These are phyloP conservation scores for Mucor piriformis DNA, from an alignment of 371 early-diverging fungal species.

Conservation along the genomic window DNA sequence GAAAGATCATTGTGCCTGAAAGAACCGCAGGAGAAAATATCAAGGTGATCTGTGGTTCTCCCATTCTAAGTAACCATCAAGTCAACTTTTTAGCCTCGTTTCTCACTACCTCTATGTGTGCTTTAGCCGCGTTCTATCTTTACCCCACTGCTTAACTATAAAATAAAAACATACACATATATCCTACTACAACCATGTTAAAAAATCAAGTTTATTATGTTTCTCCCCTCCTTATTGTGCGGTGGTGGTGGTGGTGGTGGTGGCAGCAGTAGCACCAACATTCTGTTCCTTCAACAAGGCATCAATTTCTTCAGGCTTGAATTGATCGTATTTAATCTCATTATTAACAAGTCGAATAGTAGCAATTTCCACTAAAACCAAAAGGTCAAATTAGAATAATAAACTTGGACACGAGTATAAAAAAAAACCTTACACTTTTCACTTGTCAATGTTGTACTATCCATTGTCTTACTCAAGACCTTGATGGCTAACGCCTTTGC, in stretches of 20 bases:
- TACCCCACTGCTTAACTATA: constrained; percentile 14
- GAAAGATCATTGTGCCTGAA: constrained; percentile 55
- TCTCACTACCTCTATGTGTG: constrained; percentile 13
- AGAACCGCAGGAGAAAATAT: constrained; percentile 44
- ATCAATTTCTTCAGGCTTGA: constrained; percentile 76
- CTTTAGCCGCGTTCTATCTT: constrained; percentile 12
- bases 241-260: neutral
- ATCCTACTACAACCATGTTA: neutral
- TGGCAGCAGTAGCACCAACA: constrained; percentile 39
- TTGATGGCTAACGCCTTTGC: constrained; percentile 90
- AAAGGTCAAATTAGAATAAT: neutral
- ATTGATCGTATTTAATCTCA: constrained; percentile 67
- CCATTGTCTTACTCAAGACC: constrained; percentile 95
- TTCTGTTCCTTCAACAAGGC: constrained; percentile 72
- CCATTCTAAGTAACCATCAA: constrained; percentile 81
- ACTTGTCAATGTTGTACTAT: constrained; percentile 83
- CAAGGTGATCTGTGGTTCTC: constrained; percentile 60
- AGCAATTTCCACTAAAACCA: constrained; percentile 83
- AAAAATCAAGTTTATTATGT: neutral
- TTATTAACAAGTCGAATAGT: constrained; percentile 63
- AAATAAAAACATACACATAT: neutral
- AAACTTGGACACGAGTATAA: neutral
- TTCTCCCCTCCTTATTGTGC: neutral
- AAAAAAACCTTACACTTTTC: constrained; percentile 80
- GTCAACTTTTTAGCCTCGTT: constrained; percentile 43